phyloP scores from a whole-genome alignment of 441 rosid genomes.

The Erodium trifolium region DNA sequence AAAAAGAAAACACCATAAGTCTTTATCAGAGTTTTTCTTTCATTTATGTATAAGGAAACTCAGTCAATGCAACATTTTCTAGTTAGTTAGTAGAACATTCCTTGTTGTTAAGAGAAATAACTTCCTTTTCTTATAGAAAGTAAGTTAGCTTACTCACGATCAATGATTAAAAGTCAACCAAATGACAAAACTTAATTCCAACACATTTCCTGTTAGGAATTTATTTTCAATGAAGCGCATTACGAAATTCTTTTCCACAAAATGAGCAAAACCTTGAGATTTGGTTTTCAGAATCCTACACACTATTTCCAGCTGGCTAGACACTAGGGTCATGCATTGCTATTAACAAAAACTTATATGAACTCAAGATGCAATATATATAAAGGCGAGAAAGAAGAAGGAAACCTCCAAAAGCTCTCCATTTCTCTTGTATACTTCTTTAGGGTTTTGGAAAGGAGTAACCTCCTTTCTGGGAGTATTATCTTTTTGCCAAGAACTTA shows the following conservation, averaged over 20 bases:
- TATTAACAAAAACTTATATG: slow-evolving; percentile 15
- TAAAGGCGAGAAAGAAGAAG: slow-evolving; percentile 15
- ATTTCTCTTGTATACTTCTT: slow-evolving; percentile 67
- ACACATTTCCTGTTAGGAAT: background rate
- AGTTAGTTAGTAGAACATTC: background rate
- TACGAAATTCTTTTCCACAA: background rate
- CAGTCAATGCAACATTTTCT: slow-evolving; percentile 16
- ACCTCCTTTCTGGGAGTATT: slow-evolving; percentile 32
- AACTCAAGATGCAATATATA: slow-evolving; percentile 15
- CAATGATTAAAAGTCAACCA: background rate
- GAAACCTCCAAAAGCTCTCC: slow-evolving; percentile 92
- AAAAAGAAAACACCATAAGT: background rate
- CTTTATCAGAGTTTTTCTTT: background rate
- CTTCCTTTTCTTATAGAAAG: background rate
- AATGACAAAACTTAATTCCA: background rate
- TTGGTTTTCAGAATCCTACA: background rate
- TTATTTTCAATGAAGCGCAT: background rate
- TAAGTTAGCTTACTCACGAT: background rate
- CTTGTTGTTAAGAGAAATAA: background rate
- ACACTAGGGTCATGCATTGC: background rate
- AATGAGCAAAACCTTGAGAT: background rate
- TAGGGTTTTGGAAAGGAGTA: slow-evolving; percentile 46
- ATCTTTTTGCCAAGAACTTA: slow-evolving; percentile 55
- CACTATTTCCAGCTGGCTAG: background rate
- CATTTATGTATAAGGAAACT: background rate